Evolutionary conservation across 1,139 yeast species (phyloP).

Genomic region (Taphrina sp.): DNA sequence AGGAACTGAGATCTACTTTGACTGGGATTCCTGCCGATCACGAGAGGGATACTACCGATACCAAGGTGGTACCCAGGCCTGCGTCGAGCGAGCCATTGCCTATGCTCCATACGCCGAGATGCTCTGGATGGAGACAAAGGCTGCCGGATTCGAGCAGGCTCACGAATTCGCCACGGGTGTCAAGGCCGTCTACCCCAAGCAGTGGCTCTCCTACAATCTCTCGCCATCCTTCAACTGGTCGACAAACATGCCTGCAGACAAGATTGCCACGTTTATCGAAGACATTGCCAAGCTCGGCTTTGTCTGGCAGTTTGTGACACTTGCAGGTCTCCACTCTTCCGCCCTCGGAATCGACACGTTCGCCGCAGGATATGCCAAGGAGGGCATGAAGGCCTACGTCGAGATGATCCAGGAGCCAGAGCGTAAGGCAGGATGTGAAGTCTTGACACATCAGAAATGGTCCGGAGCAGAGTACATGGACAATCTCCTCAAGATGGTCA

Average conservation of each 20-base stretch:
- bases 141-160: conserved; percentile 92
- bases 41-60: conserved; percentile 97
- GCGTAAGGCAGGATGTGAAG: conserved; percentile 86
- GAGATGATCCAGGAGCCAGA: conserved; percentile 82
- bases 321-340: conserved; percentile 95
- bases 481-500: conserved; percentile 79
- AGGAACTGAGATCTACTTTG: conserved; percentile 82
- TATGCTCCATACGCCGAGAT: conserved; percentile 93
- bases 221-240: conserved; percentile 99
- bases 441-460: conserved; percentile 98
- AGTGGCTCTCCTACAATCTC: conserved; percentile 94
- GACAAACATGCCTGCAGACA: conserved; percentile 73
- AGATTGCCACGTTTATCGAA: conserved; percentile 71
- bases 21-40: conserved; percentile 96
- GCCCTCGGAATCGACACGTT: conserved; percentile 89
- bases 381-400: conserved; percentile 96
- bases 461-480: conserved; percentile 98
- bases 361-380: conserved; percentile 70
- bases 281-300: conserved; percentile 87
- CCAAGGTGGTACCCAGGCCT: conserved; percentile 96
- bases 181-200: conserved; percentile 73
- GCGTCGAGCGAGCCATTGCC: conserved; percentile 95
- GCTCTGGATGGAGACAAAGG: conserved; percentile 98
- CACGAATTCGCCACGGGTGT: conserved; percentile 93
- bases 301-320: conserved; percentile 96